phyloP scores from a whole-genome alignment of 1,139 yeast genomes.

The Hemisphaericaspora xylofermentans region DNA sequence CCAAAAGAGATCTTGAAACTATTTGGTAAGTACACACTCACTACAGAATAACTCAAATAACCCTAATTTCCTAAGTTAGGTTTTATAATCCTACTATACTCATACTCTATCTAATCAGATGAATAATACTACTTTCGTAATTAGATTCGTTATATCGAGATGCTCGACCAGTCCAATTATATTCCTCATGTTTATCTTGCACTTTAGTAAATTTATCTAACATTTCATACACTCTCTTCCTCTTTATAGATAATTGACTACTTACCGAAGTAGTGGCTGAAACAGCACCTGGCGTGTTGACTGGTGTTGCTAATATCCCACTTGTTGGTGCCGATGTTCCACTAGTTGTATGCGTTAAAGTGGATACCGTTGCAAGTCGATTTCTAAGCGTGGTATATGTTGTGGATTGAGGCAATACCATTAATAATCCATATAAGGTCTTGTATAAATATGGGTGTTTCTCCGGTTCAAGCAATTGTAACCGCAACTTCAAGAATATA shows the following conservation, averaged over 20 bases:
- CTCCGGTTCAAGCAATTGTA: conserved; percentile 86
- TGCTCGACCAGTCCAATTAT: not conserved
- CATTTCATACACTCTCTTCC: conserved; percentile 50
- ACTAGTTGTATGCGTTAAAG: conserved; percentile 8
- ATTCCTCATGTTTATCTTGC: conserved; percentile 54
- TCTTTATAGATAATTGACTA: conserved; percentile 39
- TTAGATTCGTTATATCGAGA: conserved; percentile 6
- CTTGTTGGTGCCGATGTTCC: conserved; percentile 9
- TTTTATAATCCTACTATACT: not conserved
- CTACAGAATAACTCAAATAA: too few relatives aligned
- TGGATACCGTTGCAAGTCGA: conserved; percentile 44
- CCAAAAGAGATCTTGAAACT: too few relatives aligned
- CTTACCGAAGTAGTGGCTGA: conserved; percentile 12
- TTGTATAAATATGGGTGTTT: conserved; percentile 80
- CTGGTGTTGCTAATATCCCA: conserved; percentile 13
- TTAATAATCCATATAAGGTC: conserved; percentile 85
- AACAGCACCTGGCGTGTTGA: conserved; percentile 21
- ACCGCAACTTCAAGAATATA: conserved; percentile 80
- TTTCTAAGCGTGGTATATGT: conserved; percentile 82
- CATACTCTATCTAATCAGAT: conserved; percentile 3
- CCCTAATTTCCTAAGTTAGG: too few relatives aligned
- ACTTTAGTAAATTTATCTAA: conserved; percentile 60
- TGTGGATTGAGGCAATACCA: conserved; percentile 95
- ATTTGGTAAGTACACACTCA: conserved; percentile 1
- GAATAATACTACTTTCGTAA: conserved; percentile 5